Evolutionary conservation across 345 rosid genomes (phyloP).

Genomic region (Brassica incana): DNA sequence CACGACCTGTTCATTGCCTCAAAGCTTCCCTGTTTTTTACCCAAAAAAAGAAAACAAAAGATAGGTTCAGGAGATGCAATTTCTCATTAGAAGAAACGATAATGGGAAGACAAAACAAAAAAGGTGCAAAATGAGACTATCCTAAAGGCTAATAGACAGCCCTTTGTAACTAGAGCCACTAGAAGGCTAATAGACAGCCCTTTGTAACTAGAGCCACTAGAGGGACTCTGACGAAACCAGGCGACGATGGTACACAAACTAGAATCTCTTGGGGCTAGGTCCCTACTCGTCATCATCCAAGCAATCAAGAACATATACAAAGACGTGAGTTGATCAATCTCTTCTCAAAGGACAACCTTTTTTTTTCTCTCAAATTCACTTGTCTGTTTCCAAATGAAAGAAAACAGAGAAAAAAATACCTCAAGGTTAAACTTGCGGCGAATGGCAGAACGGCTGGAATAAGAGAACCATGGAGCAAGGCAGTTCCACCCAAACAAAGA

Average conservation of each 20-base stretch:
- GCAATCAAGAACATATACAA: slow-evolving; percentile 5
- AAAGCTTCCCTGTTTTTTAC: slow-evolving; percentile 62
- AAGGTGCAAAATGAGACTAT: background rate
- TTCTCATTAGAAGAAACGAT: background rate
- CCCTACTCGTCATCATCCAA: background rate
- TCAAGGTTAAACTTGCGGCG: too few species aligned
- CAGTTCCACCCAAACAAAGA: too few species aligned
- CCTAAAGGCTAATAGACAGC: background rate
- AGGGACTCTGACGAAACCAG: background rate
- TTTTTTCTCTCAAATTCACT: background rate
- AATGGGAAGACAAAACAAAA: background rate
- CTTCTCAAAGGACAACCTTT: background rate
- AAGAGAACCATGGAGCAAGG: too few species aligned
- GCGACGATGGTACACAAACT: background rate
- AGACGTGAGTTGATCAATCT: background rate
- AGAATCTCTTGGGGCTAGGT: background rate
- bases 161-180: background rate
- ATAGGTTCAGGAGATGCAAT: background rate
- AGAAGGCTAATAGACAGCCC: background rate
- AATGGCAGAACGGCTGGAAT: too few species aligned
- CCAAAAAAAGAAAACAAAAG: slow-evolving; percentile 2
- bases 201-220: background rate
- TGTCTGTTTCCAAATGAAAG: background rate
- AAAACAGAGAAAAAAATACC: slow-evolving; percentile 23
- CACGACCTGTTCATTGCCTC: slow-evolving; percentile 82